phyloP scores from a whole-genome alignment of 257 asterid genomes.

The Orobanche coerulescens region DNA sequence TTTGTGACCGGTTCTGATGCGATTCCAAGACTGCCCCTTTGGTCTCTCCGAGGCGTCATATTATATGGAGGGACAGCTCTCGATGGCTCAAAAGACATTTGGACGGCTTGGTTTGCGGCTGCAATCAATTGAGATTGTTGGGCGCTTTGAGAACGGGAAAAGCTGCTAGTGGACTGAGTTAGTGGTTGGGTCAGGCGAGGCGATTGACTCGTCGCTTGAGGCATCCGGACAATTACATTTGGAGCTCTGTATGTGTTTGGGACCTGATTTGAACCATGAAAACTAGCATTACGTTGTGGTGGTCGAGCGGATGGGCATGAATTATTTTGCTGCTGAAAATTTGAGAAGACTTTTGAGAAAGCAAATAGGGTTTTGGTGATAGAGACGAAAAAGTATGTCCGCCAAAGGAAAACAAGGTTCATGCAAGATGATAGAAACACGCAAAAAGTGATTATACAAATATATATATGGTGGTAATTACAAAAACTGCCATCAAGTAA shows the following conservation, averaged over 20 bases:
- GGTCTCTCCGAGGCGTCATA: constrained; percentile 27
- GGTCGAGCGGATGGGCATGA: constrained; percentile 22
- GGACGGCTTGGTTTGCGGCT: constrained; percentile 33
- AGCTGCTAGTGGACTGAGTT: constrained; percentile 24
- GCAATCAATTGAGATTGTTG: constrained; percentile 29
- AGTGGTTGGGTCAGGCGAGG: constrained; percentile 27
- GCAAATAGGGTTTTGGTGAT: neutral
- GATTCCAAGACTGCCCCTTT: constrained; percentile 23
- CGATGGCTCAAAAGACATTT: constrained; percentile 27
- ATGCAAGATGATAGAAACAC: neutral
- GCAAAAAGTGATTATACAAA: neutral
- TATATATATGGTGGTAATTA: too few relatives aligned
- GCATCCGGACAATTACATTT: constrained; percentile 24
- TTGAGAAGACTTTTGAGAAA: constrained; percentile 18
- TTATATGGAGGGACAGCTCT: constrained; percentile 25
- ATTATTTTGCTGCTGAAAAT: constrained; percentile 29
- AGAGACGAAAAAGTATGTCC: neutral
- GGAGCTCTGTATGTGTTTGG: constrained; percentile 30
- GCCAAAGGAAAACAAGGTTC: neutral
- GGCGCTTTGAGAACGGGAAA: constrained; percentile 24
- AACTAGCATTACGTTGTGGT: constrained; percentile 30
- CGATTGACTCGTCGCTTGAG: constrained; percentile 31
- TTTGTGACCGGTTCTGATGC: constrained; percentile 28
- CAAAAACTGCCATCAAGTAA: neutral
- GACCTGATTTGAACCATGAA: constrained; percentile 28